Percentiles rank a stretch among this genome's conserved stretches.
phyloP scores from a whole-genome alignment of 1,284 basidiomycete genomes.

The Tilletia horrida region DNA sequence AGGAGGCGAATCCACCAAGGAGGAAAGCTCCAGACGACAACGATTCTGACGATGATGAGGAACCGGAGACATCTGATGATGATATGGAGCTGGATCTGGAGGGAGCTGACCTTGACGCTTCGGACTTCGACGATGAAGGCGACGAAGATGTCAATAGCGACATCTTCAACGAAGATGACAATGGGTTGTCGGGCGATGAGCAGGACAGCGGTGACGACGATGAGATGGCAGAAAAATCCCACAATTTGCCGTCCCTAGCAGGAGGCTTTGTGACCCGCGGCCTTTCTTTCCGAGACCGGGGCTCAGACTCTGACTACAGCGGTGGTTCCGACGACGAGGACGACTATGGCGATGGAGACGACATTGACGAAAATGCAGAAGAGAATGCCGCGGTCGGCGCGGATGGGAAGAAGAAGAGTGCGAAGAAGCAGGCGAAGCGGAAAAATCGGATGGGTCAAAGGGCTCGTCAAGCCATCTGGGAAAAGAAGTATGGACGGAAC shows the following conservation, averaged over 20 bases:
- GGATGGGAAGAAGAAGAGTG: constrained; percentile 26
- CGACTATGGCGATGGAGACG: constrained; percentile 56
- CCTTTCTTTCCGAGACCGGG: constrained; percentile 17
- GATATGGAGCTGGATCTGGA: constrained; percentile 16
- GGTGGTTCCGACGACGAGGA: constrained; percentile 27
- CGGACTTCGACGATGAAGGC: constrained; percentile 6
- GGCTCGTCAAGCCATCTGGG: constrained; percentile 92
- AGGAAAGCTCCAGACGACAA: not conserved
- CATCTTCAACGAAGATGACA: constrained; percentile 35
- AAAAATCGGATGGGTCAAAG: constrained; percentile 90
- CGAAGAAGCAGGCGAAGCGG: constrained; percentile 54
- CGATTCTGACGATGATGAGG: not conserved
- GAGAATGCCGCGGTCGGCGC: constrained; percentile 15
- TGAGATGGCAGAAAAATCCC: constrained; percentile 28
- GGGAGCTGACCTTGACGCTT: not conserved
- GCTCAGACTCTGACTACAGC: constrained; percentile 6
- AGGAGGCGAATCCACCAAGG: not conserved
- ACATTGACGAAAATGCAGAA: constrained; percentile 57
- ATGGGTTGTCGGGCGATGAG: constrained; percentile 36
- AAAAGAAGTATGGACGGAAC: constrained; percentile 85
- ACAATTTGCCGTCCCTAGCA: constrained; percentile 15
- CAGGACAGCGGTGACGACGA: constrained; percentile 27
- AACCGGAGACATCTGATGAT: not conserved
- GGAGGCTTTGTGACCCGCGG: constrained; percentile 4
- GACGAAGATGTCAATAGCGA: constrained; percentile 17